These are phyloP conservation scores for Onygenales sp. DNA, from an alignment of 2,329 filamentous ascomycete genomes.

Conservation along the genomic window DNA sequence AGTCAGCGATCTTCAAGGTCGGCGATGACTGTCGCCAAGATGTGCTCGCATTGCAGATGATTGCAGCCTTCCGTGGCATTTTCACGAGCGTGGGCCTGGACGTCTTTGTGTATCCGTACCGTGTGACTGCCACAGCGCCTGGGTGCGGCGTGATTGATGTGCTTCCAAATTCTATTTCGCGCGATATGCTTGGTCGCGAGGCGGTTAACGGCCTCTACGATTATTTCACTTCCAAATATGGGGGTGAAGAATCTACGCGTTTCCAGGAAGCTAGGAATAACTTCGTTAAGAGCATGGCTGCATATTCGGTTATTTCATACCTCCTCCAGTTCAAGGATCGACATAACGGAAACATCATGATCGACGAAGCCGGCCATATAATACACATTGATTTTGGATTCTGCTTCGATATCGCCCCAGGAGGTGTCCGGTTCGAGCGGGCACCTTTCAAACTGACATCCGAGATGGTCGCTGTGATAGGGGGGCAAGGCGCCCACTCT, in stretches of 20 bases:
- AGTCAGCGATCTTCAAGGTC: conserved; percentile 99
- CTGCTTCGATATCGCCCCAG: conserved; percentile 97
- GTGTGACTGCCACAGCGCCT: conserved; percentile 92
- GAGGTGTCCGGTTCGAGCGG: conserved; percentile 93
- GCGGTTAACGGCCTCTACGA: conserved; percentile 97
- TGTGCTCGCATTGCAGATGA: conserved; percentile 93
- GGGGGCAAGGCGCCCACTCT: conserved; percentile 39
- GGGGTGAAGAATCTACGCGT: conserved; percentile 84
- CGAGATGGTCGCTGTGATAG: conserved; percentile 99
- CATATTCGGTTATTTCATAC: conserved; percentile 94
- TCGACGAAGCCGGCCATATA: conserved; percentile 93
- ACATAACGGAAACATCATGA: conserved; percentile 99
- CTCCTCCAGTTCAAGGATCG: conserved; percentile 97
- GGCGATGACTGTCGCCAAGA: conserved; percentile 98
- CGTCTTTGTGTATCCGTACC: conserved; percentile 93
- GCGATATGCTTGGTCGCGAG: conserved; percentile 96
- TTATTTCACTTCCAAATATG: conserved; percentile 96
- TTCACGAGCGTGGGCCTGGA: conserved; percentile 92
- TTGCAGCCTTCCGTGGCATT: conserved; percentile 92
- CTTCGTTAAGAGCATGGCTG: conserved; percentile 99
- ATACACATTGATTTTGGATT: conserved; percentile 99
- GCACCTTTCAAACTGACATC: conserved; percentile 96
- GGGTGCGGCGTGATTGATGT: conserved; percentile 98
- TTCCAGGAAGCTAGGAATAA: conserved; percentile 95
- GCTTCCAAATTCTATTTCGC: conserved; percentile 91